Conservation (phyloP, 2,329 filamentous ascomycete species). For the Pyrenochaeta sp. region DNA sequence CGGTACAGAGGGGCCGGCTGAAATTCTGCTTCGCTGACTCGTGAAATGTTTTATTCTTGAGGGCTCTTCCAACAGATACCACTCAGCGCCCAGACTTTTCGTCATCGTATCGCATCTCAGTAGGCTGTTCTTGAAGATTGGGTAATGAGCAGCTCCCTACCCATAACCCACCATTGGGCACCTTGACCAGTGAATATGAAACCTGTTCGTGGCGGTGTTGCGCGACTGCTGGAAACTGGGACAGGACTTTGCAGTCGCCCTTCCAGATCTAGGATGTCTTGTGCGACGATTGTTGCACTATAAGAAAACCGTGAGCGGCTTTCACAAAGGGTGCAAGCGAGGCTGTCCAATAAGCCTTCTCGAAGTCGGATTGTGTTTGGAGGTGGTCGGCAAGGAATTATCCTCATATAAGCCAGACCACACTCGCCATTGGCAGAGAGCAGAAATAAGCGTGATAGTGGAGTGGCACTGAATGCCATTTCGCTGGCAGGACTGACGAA, state of each 20-base stretch:
- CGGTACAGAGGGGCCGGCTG: conserved; percentile 29
- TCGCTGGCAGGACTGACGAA: too few species aligned
- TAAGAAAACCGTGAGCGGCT: too few species aligned
- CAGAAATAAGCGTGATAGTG: background rate
- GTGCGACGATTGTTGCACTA: too few species aligned
- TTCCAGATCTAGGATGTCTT: too few species aligned
- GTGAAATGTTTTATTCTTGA: background rate
- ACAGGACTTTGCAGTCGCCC: conserved; percentile 2
- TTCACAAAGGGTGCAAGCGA: too few species aligned
- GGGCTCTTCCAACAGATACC: background rate
- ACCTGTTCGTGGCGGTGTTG: background rate
- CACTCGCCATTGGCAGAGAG: too few species aligned
- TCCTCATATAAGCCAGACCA: background rate
- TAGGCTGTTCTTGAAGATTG: too few species aligned
- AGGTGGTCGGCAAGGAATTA: conserved; percentile 13
- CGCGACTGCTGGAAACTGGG: background rate
- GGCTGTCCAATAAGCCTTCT: conserved; percentile 12
- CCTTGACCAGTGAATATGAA: conserved; percentile 44
- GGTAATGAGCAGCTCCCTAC: conserved; percentile 25
- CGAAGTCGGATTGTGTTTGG: conserved; percentile 2
- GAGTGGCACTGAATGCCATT: too few species aligned
- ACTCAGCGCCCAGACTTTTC: conserved; percentile 14
- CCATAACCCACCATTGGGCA: conserved; percentile 38
- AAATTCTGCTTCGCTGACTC: conserved; percentile 13
- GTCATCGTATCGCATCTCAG: conserved; percentile 17